Conservation (phyloP, 208 protist genomes). For the Trypanosoma conorhini region DNA sequence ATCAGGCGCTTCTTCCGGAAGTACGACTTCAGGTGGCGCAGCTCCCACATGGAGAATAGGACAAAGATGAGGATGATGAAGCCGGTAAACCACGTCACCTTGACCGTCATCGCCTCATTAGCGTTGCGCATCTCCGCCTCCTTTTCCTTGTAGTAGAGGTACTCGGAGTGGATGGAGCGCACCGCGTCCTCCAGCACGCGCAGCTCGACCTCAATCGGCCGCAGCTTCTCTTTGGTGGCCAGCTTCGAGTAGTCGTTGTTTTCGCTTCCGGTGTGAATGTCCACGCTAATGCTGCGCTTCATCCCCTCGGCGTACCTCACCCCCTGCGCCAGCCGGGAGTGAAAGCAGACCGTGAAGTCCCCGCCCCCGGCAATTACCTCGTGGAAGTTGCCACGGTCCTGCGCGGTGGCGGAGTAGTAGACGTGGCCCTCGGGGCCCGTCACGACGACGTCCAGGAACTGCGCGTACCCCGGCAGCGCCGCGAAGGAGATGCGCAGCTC, state of each 20-base stretch:
- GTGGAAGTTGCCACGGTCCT: slow-evolving; percentile 39
- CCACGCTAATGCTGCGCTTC: slow-evolving; percentile 36
- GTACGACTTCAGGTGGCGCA: slow-evolving; percentile 80
- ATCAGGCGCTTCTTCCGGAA: slow-evolving; percentile 92
- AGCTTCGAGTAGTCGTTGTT: slow-evolving; percentile 68
- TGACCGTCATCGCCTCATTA: slow-evolving; percentile 80
- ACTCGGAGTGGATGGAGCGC: slow-evolving; percentile 78
- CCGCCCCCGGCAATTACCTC: slow-evolving; percentile 50
- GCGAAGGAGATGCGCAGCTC: slow-evolving; percentile 60
- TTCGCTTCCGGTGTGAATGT: slow-evolving; percentile 49
- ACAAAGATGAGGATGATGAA: slow-evolving; percentile 66
- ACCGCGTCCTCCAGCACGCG: slow-evolving; percentile 88
- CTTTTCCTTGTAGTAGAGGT: slow-evolving; percentile 84
- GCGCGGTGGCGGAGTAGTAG: slow-evolving; percentile 25
- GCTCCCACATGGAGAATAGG: slow-evolving; percentile 68
- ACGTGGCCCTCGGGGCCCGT: slow-evolving; percentile 29
- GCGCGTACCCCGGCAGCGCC: slow-evolving; percentile 48
- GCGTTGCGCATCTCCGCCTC: slow-evolving; percentile 89
- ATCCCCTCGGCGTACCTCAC: slow-evolving; percentile 18
- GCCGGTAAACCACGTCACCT: slow-evolving; percentile 67
- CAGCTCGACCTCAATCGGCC: slow-evolving; percentile 91
- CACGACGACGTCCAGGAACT: slow-evolving; percentile 60
- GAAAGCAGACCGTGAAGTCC: slow-evolving; percentile 76
- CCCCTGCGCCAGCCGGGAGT: slow-evolving; percentile 43
- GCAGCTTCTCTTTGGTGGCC: slow-evolving; percentile 84